A percentile compares a stretch with the other conserved stretches of the same genome.
Conservation (phyloP, 495 filamentous ascomycete genomes). For the Aspergillus incahuasiensis region DNA sequence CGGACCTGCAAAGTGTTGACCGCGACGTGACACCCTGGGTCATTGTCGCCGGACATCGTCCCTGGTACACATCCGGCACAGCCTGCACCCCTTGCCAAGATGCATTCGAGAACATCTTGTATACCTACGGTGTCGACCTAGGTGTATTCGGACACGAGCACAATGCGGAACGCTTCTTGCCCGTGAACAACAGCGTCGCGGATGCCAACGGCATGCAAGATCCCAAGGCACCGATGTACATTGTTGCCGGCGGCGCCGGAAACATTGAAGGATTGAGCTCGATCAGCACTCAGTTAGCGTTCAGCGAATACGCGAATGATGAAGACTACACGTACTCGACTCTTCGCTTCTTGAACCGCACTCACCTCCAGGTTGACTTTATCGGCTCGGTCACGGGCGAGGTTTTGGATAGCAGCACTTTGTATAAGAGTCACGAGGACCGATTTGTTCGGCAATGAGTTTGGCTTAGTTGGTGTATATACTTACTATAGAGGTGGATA, state of each 20-base stretch:
- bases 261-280: conserved; percentile 42
- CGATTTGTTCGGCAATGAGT: conserved; percentile 49
- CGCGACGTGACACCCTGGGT: conserved; percentile 52
- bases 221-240: conserved; percentile 54
- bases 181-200: conserved; percentile 39
- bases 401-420: conserved; percentile 45
- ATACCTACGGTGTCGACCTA: conserved; percentile 58
- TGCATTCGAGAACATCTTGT: conserved; percentile 55
- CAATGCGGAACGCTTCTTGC: conserved; percentile 47
- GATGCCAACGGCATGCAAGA: conserved; percentile 47
- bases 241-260: conserved; percentile 44
- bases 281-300: conserved; percentile 37
- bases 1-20: conserved; percentile 48
- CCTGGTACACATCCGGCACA: conserved; percentile 49
- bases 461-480: background rate
- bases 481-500: background rate
- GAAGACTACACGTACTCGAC: conserved; percentile 51
- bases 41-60: conserved; percentile 55
- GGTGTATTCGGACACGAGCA: conserved; percentile 60
- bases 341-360: conserved; percentile 30
- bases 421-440: conserved; percentile 49
- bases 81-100: conserved; percentile 50
- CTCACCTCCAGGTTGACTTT: conserved; percentile 37
- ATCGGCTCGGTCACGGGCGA: conserved; percentile 46
- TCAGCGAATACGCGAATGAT: conserved; percentile 51